Base-by-base conservation (phyloP, 148 eudicot species). In the Drosera capensis region DNA sequence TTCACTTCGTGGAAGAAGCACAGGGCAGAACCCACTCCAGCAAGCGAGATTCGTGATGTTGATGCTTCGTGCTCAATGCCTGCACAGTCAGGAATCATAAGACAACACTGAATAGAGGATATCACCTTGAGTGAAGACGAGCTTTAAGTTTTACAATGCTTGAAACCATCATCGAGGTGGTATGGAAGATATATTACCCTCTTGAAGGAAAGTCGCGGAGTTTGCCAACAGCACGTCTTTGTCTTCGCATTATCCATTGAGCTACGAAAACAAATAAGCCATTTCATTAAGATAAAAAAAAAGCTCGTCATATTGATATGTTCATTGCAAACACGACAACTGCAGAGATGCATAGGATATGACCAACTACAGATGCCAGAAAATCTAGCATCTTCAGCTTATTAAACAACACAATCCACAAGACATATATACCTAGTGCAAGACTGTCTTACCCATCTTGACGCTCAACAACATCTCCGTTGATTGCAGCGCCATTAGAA, bases 41-140 rank as follows among this genome's bases (percentile, higher is more conserved):
- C 20, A 71, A 52, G 29, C 52, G 76, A n/a, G 73, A 53, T 56
- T 59, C 48, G 13, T 65, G 78, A 1, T 61, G 60, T 43, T 55
- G 74, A 48, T 69, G 73, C 63, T 64, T 75, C 67, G 55, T 45
- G 54, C 65, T 70, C 75, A 71, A 70, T 11, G 69, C 82, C 86
- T 82, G 75, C 58, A 54, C 46, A 40, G 2, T 5, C n/a, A n/a
- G n/a, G n/a, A n/a, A n/a, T n/a, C n/a, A n/a, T n/a, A n/a, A n/a
- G n/a, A n/a, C n/a, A n/a, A n/a, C n/a, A n/a, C n/a, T n/a, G n/a
- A n/a, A n/a, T n/a, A n/a, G n/a, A n/a, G n/a, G 38, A 11, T 15
- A 34, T 9, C 38, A 0, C 14, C 3, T 11, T 34, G 9, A 11
- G 3, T 34, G 5, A 34, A 15, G 0, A 0, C 14, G 2, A 13